phyloP scores from a whole-genome alignment of 495 filamentous ascomycete species.

The Aspergillus panamensis region DNA sequence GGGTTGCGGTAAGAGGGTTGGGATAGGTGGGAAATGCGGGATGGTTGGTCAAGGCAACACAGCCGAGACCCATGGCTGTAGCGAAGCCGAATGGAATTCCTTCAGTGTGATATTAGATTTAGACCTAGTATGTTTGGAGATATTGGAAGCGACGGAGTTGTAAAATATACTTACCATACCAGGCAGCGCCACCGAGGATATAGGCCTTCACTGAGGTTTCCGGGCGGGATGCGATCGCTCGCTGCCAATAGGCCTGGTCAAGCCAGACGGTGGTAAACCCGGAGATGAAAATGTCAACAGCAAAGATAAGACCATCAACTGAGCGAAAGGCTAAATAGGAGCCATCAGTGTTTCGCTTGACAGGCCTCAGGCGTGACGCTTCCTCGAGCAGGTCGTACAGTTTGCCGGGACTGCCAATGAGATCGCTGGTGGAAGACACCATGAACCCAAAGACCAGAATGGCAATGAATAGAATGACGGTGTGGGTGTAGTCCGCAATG shows the following conservation, averaged over 20 bases:
- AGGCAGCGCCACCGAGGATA: constrained; percentile 48
- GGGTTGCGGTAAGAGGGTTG: constrained; percentile 40
- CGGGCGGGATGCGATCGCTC: constrained; percentile 47
- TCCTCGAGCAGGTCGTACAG: constrained; percentile 49
- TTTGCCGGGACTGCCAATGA: constrained; percentile 40
- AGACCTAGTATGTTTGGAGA: neutral
- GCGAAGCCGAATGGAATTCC: constrained; percentile 49
- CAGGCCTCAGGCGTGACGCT: constrained; percentile 42
- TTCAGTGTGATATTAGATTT: neutral
- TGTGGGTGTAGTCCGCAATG: constrained; percentile 44
- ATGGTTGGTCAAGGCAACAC: constrained; percentile 44
- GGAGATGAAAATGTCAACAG: constrained; percentile 32
- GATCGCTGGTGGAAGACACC: constrained; percentile 41
- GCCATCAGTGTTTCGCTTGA: constrained; percentile 47
- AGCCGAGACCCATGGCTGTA: constrained; percentile 46
- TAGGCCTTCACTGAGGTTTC: constrained; percentile 46
- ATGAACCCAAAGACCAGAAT: constrained; percentile 50
- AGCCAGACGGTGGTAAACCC: constrained; percentile 40
- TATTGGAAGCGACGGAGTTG: neutral
- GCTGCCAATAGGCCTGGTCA: constrained; percentile 49
- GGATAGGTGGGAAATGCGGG: constrained; percentile 52
- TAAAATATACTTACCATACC: constrained; percentile 33
- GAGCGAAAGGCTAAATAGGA: constrained; percentile 53
- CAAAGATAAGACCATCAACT: constrained; percentile 42
- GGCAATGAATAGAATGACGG: constrained; percentile 42